A percentile compares a stretch with the other conserved stretches of the same genome.
Evolutionary conservation across 2,329 filamentous ascomycete genomes (phyloP).

Genomic region (Metarhizium robertsii): DNA sequence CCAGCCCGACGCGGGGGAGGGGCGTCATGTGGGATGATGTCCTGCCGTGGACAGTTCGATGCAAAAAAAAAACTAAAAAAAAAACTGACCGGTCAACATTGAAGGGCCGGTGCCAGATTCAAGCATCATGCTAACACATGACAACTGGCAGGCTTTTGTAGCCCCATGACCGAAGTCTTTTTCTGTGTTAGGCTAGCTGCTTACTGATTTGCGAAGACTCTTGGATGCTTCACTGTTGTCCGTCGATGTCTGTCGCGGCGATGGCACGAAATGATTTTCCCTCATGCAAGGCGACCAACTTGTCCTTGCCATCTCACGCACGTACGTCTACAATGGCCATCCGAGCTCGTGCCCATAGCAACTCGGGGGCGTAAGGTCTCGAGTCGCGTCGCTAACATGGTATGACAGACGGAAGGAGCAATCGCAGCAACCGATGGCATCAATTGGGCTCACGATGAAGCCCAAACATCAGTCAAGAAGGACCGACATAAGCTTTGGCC

Average conservation of each 20-base stretch:
- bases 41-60: neutral
- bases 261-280: neutral
- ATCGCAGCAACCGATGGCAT: neutral
- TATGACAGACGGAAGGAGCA: neutral
- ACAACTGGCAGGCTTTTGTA: neutral
- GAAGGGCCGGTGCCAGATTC: neutral
- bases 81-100: neutral
- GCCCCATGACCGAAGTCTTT: neutral
- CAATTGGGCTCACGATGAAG: too few species aligned
- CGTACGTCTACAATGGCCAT: neutral
- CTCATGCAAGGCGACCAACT: neutral
- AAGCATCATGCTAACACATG: neutral
- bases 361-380: too few species aligned
- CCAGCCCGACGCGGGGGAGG: neutral
- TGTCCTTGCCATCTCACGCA: neutral
- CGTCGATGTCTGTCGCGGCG: too few species aligned
- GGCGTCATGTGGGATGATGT: neutral
- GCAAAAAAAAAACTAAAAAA: neutral
- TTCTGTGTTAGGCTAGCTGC: neutral
- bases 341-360: too few species aligned
- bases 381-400: too few species aligned
- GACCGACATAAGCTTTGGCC: neutral
- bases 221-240: neutral
- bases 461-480: neutral
- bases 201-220: neutral